Evolutionary conservation across 2,329 filamentous ascomycete genomes (phyloP).

Genomic region (Madurella mycetomatis): DNA sequence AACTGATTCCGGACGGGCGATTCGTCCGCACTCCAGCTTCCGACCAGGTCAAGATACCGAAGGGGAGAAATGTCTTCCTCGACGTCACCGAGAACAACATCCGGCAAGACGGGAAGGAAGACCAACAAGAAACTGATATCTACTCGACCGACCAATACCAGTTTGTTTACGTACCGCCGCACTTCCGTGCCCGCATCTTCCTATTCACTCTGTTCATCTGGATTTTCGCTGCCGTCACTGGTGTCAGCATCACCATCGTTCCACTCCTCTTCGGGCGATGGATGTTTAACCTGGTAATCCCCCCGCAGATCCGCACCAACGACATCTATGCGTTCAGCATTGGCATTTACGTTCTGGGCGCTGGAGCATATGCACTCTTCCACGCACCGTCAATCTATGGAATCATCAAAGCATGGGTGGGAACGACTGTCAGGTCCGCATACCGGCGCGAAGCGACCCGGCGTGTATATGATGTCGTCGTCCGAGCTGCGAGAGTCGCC

Average conservation of each 20-base stretch:
- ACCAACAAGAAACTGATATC: conserved; percentile 47
- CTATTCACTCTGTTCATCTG: conserved; percentile 87
- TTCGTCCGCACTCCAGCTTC: conserved; percentile 93
- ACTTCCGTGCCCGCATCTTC: conserved; percentile 74
- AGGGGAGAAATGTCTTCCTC: conserved; percentile 75
- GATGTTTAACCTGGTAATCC: conserved; percentile 70
- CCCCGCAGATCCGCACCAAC: conserved; percentile 70
- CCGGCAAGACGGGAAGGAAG: conserved; percentile 58
- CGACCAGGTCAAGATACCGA: conserved; percentile 90
- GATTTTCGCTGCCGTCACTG: conserved; percentile 85
- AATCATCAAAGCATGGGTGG: conserved; percentile 32
- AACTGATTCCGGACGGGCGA: conserved; percentile 65
- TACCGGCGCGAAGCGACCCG: conserved; percentile 31
- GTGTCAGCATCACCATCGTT: conserved; percentile 78
- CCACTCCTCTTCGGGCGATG: conserved; percentile 80
- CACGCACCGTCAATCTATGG: conserved; percentile 42
- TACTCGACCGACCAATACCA: conserved; percentile 61
- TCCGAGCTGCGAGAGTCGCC: conserved; percentile 45
- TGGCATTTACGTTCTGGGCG: conserved; percentile 76
- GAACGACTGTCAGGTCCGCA: conserved; percentile 25
- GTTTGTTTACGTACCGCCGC: conserved; percentile 76
- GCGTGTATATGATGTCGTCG: conserved; percentile 28
- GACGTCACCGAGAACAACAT: conserved; percentile 66
- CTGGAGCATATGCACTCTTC: conserved; percentile 56
- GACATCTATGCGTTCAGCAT: conserved; percentile 96